Evolutionary conservation across 352 stramenopile species (phyloP).

Genomic region (Thraustochytrium sp.): DNA sequence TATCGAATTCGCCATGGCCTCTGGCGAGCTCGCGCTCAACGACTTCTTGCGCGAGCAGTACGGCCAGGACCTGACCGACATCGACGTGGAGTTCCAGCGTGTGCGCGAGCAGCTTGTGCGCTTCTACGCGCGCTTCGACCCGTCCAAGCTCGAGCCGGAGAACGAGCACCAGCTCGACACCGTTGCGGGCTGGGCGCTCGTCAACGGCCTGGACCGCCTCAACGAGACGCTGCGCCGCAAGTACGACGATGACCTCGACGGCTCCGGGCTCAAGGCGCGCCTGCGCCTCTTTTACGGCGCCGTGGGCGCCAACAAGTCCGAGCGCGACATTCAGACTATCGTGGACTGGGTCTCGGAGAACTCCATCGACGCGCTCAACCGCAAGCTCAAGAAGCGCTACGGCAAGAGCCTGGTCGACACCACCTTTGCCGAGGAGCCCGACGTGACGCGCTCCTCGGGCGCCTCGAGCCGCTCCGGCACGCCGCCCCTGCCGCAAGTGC

Average conservation of each 20-base stretch:
- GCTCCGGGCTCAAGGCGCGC: not conserved
- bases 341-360: conserved; percentile 38
- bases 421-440: conserved; percentile 31
- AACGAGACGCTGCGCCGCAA: conserved; percentile 36
- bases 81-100: conserved; percentile 28
- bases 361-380: conserved; percentile 36
- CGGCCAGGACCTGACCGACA: conserved; percentile 19
- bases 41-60: conserved; percentile 1
- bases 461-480: no score
- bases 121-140: conserved; percentile 36
- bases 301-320: conserved; percentile 16
- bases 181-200: conserved; percentile 22
- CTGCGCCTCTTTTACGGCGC: conserved; percentile 38
- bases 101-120: conserved; percentile 17
- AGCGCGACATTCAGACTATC: not conserved
- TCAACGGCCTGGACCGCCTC: conserved; percentile 25
- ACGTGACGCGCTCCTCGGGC: no score
- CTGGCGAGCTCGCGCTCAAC: conserved; percentile 23
- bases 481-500: not conserved
- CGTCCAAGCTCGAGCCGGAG: conserved; percentile 34
- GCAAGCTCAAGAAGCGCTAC: conserved; percentile 40
- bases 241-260: conserved; percentile 42
- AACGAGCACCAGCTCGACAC: conserved; percentile 39
- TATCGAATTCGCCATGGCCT: conserved; percentile 17
- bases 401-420: conserved; percentile 34